A percentile compares a stretch with the other conserved stretches of the same genome.
Conservation (phyloP, 2,329 filamentous ascomycete species). For the Verticillium longisporum region DNA sequence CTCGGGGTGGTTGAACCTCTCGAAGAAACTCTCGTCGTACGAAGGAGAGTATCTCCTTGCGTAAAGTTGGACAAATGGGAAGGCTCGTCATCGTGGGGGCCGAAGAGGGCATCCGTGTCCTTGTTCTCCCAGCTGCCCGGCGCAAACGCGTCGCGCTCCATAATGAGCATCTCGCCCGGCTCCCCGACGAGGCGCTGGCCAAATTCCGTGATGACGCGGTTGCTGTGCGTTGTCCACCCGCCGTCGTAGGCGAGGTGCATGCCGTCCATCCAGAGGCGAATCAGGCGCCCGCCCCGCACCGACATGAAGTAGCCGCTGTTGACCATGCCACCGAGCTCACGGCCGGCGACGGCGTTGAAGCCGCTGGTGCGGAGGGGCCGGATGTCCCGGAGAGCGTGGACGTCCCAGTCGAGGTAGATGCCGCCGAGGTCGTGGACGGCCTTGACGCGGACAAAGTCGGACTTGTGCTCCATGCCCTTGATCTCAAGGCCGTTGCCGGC, state of each 20-base stretch:
- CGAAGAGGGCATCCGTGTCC: conserved; percentile 10
- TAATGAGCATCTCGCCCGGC: conserved; percentile 16
- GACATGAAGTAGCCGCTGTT: conserved; percentile 18
- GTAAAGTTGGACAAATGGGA: not conserved
- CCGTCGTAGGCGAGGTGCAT: conserved; percentile 21
- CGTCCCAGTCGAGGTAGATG: conserved; percentile 17
- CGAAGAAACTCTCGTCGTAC: not conserved
- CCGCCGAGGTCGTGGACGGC: conserved; percentile 15
- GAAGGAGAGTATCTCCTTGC: conserved; percentile 1
- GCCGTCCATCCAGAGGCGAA: conserved; percentile 13
- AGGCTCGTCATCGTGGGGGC: conserved; percentile 9
- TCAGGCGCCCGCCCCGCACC: conserved; percentile 10
- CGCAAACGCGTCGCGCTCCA: conserved; percentile 16
- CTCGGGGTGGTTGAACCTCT: not conserved
- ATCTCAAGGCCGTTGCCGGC: not conserved
- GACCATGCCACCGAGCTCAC: conserved; percentile 9
- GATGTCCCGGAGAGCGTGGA: conserved; percentile 6
- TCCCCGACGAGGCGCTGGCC: conserved; percentile 40
- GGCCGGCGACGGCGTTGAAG: conserved; percentile 12
- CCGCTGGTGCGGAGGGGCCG: conserved; percentile 1
- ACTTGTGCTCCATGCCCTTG: conserved; percentile 2
- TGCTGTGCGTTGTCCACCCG: conserved; percentile 19
- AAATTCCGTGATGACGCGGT: conserved; percentile 15
- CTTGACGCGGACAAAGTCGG: conserved; percentile 7
- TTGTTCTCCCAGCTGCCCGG: conserved; percentile 14